Conservation (phyloP, 345 rosid species). For the Gossypium mustelinum region DNA sequence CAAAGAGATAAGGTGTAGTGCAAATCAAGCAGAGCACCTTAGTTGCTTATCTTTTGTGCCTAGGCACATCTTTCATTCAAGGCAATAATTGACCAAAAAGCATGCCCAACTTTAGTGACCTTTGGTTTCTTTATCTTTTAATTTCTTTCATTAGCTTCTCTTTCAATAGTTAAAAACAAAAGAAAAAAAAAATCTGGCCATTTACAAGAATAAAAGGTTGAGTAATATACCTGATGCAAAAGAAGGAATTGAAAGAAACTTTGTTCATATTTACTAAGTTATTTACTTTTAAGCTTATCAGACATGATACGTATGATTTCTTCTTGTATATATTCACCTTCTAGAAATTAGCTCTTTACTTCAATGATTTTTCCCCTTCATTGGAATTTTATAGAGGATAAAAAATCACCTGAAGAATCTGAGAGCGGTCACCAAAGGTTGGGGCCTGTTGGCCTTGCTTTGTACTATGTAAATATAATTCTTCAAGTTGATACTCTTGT, state of each 20-base stretch:
- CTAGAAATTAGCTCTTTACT: neutral
- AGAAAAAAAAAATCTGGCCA: neutral
- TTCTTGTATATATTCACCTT: neutral
- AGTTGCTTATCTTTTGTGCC: neutral
- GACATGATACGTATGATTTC: neutral
- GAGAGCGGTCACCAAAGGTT: conserved; percentile 39
- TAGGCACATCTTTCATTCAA: neutral
- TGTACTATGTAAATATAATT: conserved; percentile 78
- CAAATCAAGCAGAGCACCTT: neutral
- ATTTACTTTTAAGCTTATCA: neutral
- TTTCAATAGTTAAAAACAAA: neutral
- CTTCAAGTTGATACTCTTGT: conserved; percentile 78
- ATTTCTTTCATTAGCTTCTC: neutral
- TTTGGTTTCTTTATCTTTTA: neutral
- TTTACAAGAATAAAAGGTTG: neutral
- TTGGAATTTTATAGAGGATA: conserved; percentile 2
- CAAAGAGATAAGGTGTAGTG: neutral
- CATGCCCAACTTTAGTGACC: neutral
- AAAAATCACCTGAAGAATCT: conserved; percentile 25
- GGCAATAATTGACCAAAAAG: neutral
- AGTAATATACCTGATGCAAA: neutral
- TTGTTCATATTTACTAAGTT: neutral
- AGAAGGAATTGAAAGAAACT: neutral
- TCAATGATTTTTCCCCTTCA: neutral
- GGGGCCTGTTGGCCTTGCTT: conserved; percentile 80